phyloP scores from a whole-genome alignment of 148 eudicot species.

The Vaccinium myrtillus region DNA sequence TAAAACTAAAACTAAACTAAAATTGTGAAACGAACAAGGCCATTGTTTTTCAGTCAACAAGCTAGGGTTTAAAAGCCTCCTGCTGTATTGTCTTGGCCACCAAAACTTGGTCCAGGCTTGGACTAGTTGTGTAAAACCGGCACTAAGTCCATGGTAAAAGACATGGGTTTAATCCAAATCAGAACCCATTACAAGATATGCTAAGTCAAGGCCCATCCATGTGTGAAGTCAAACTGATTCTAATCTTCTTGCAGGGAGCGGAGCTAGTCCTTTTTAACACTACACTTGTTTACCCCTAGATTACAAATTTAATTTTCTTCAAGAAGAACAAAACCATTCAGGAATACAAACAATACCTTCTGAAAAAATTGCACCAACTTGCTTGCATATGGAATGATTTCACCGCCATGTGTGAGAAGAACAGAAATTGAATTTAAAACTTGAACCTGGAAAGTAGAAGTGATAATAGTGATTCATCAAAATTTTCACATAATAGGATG shows the following conservation, averaged over 20 bases:
- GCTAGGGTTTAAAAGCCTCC: neutral
- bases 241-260: neutral
- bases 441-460: conserved; percentile 67
- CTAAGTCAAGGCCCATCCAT: neutral
- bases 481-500: neutral
- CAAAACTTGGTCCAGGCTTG: neutral
- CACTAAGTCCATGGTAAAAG: neutral
- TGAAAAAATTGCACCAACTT: conserved; percentile 79
- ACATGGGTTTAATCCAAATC: conserved; percentile 1
- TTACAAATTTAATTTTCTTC: neutral
- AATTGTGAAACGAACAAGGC: no score
- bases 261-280: neutral
- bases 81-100: neutral
- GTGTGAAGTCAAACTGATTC: neutral
- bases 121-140: neutral
- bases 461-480: neutral
- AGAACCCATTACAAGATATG: neutral
- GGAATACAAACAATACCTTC: conserved; percentile 50
- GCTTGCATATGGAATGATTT: conserved; percentile 68
- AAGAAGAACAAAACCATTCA: neutral
- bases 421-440: conserved; percentile 82
- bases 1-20: no score
- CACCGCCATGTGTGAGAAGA: conserved; percentile 74
- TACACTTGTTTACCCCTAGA: conserved; percentile 6
- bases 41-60: neutral